Evolutionary conservation across 345 rosid species (phyloP).

Genomic region (Bruguiera parviflora): DNA sequence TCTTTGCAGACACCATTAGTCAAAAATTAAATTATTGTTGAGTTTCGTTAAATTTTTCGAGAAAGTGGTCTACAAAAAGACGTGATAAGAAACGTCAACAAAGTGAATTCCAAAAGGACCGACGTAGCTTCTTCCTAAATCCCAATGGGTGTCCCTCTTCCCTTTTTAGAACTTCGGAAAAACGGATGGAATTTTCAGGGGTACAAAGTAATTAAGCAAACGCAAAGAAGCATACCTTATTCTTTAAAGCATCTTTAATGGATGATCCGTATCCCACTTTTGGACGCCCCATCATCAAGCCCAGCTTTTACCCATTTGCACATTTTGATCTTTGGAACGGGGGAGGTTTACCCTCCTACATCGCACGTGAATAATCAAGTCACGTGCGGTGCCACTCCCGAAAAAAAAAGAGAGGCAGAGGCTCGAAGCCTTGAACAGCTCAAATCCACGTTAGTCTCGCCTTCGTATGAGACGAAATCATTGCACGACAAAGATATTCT

Average conservation of each 20-base stretch:
- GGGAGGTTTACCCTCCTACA: conserved; percentile 27
- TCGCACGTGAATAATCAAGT: conserved; percentile 31
- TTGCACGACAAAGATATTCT: conserved; percentile 48
- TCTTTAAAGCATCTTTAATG: conserved; percentile 36
- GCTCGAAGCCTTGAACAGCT: not conserved
- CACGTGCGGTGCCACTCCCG: conserved; percentile 29
- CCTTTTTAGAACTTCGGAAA: not conserved
- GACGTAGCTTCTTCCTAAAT: conserved; percentile 17
- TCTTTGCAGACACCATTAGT: no score
- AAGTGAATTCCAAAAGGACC: conserved; percentile 15
- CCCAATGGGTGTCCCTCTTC: not conserved
- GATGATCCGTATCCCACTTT: conserved; percentile 45
- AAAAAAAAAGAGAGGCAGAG: conserved; percentile 24
- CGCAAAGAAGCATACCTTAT: not conserved
- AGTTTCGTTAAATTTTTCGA: not conserved
- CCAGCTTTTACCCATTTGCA: no score
- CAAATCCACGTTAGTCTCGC: not conserved
- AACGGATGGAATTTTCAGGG: not conserved
- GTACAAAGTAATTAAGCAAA: no score
- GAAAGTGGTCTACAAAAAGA: conserved; percentile 21
- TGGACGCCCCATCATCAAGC: conserved; percentile 15
- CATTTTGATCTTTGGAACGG: not conserved
- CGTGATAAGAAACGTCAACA: conserved; percentile 22
- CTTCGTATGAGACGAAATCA: conserved; percentile 25
- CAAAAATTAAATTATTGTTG: not conserved